A percentile compares a stretch with the other conserved stretches of the same genome.
Evolutionary conservation across 495 filamentous ascomycete species (phyloP).

Genomic region (Neurospora sp.): DNA sequence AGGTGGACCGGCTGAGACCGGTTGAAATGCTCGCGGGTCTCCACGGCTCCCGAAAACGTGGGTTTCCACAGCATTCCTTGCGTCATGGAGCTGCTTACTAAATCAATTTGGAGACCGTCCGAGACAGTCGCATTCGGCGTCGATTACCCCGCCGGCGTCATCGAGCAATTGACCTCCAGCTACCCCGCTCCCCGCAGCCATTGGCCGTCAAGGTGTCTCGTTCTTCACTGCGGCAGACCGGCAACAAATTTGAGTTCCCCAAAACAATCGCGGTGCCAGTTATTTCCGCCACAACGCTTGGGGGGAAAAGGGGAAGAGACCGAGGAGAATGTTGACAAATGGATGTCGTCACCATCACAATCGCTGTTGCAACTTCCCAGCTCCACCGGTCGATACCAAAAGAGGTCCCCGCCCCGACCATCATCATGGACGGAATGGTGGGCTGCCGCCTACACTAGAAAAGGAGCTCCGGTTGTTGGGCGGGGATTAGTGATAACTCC

Average conservation of each 20-base stretch:
- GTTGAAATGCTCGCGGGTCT: neutral
- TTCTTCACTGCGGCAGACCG: neutral
- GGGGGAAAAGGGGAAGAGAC: neutral
- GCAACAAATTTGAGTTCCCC: conserved; percentile 1
- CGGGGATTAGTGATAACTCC: neutral
- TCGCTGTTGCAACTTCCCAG: conserved; percentile 10
- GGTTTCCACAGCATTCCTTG: neutral
- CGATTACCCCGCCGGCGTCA: neutral
- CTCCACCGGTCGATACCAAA: conserved; percentile 8
- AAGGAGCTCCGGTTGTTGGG: neutral
- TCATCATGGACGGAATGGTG: neutral
- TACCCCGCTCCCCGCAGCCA: neutral
- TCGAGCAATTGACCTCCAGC: neutral
- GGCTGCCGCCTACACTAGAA: neutral
- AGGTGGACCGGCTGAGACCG: neutral
- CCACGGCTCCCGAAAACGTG: neutral
- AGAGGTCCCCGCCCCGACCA: neutral
- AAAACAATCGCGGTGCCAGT: conserved; percentile 1
- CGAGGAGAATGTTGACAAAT: neutral
- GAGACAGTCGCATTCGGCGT: neutral
- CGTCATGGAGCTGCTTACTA: neutral
- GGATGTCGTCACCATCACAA: conserved; percentile 18
- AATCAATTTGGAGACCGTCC: neutral
- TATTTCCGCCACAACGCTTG: neutral
- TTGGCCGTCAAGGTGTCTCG: neutral